Conservation (phyloP, 78 protist species). For the Dictyostelium discoideum region dicty_2.7 NC_007089.4:1484001-1484500, state of each 20-base stretch:
- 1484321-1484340: conserved; percentile 56
- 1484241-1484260: conserved; percentile 10
- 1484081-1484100: conserved; percentile 45
- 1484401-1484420: background rate
- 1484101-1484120: conserved; percentile 75
- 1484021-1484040: conserved; percentile 35
- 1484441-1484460: background rate
- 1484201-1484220: background rate
- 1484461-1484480: background rate
- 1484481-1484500: background rate
- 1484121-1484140: conserved; percentile 75
- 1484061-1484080: conserved; percentile 44
- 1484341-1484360: conserved; percentile 65
- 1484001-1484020: background rate
- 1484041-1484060: conserved; percentile 2
- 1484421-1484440: too few relatives aligned
- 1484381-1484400: background rate
- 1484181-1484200: background rate
- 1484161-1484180: background rate
- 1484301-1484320: conserved; percentile 77
- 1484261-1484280: background rate
- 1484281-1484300: conserved; percentile 45
- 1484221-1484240: background rate
- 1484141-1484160: conserved; percentile 22
- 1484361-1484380: conserved; percentile 25